These are phyloP conservation scores for Luvunga scandens DNA, from an alignment of 345 rosid genomes.

Conservation along the genomic window DNA sequence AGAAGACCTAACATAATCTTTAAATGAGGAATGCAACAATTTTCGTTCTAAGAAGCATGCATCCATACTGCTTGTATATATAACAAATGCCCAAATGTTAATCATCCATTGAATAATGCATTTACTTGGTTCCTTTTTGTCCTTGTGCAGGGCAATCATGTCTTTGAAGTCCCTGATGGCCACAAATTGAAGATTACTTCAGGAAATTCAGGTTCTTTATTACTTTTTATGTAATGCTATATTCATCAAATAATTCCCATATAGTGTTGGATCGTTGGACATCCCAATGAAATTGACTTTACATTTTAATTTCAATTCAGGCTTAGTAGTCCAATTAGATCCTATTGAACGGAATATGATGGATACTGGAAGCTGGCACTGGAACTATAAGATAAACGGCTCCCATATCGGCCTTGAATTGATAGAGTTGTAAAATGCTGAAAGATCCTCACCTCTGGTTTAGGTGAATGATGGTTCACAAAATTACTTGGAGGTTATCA, in stretches of 20 bases:
- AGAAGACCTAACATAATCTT: neutral
- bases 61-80: neutral
- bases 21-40: neutral
- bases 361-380: constrained; percentile 86
- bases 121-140: neutral
- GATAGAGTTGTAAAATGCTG: constrained; percentile 36
- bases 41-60: neutral
- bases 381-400: constrained; percentile 68
- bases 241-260: neutral
- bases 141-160: constrained; percentile 68
- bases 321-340: constrained; percentile 48
- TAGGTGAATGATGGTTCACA: constrained; percentile 59
- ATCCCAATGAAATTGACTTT: neutral
- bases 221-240: neutral
- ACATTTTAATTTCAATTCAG: constrained; percentile 30
- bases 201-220: constrained; percentile 57
- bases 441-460: neutral
- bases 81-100: neutral
- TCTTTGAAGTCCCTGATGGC: constrained; percentile 84
- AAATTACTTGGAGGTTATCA: constrained; percentile 11
- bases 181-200: constrained; percentile 60
- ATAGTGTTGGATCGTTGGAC: neutral
- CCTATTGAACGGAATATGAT: constrained; percentile 42
- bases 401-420: constrained; percentile 57
- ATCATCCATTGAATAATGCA: neutral